Conservation (phyloP, 495 filamentous ascomycete genomes). For the Parachaetomium inaequale region DNA sequence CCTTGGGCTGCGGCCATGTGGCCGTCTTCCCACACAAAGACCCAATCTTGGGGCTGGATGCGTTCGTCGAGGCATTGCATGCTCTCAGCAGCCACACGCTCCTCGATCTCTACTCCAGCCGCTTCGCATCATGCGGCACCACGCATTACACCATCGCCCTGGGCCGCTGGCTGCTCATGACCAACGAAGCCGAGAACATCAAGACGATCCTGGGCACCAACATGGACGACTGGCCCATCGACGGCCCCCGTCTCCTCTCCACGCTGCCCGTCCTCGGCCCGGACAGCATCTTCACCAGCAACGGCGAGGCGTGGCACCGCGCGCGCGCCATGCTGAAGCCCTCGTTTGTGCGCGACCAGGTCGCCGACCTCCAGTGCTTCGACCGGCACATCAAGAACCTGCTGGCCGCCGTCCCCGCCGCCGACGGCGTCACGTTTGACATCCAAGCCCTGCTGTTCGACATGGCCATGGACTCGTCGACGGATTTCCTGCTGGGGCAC, state of each 20-base stretch:
- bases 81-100: slow-evolving; percentile 31
- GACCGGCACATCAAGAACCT: slow-evolving; percentile 56
- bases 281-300: slow-evolving; percentile 62
- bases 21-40: slow-evolving; percentile 39
- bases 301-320: slow-evolving; percentile 63
- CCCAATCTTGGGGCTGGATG: slow-evolving; percentile 43
- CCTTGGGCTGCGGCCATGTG: slow-evolving; percentile 21
- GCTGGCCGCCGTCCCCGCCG: slow-evolving; percentile 41
- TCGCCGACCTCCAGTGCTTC: slow-evolving; percentile 51
- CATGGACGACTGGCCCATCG: slow-evolving; percentile 58
- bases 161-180: slow-evolving; percentile 41
- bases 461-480: slow-evolving; percentile 63
- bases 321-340: slow-evolving; percentile 46
- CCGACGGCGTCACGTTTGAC: slow-evolving; percentile 49
- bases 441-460: slow-evolving; percentile 58
- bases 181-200: slow-evolving; percentile 70
- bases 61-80: slow-evolving; percentile 29
- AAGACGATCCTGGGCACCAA: slow-evolving; percentile 64
- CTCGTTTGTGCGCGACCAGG: slow-evolving; percentile 48
- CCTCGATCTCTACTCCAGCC: slow-evolving; percentile 21
- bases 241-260: slow-evolving; percentile 29
- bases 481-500: slow-evolving; percentile 55
- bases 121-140: slow-evolving; percentile 27
- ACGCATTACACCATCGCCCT: slow-evolving; percentile 35
- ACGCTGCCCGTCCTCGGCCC: slow-evolving; percentile 37